These are phyloP conservation scores for Ampelocalamus luodianensis DNA, from an alignment of 176 grass and related monocot genomes.

Conservation along the genomic window DNA sequence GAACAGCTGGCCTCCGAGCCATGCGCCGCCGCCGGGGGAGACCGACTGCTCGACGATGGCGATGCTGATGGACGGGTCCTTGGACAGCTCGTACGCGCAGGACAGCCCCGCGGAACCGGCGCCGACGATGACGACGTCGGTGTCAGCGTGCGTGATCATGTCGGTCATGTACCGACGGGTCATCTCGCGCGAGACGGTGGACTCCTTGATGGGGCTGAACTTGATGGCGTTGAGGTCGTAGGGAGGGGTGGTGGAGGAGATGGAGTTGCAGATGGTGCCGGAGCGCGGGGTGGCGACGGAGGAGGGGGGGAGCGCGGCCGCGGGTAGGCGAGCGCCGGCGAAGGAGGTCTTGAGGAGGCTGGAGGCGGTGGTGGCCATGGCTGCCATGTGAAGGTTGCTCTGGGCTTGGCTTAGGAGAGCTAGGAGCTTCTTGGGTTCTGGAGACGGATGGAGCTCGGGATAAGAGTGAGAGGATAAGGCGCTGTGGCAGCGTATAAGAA, in stretches of 20 bases:
- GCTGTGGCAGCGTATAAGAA: slow-evolving; percentile 44
- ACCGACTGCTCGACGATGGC: slow-evolving; percentile 93
- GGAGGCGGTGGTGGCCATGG: slow-evolving; percentile 64
- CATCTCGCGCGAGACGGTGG: slow-evolving; percentile 90
- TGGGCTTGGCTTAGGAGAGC: slow-evolving; percentile 12
- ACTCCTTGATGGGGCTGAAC: slow-evolving; percentile 90
- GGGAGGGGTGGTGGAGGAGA: slow-evolving; percentile 52
- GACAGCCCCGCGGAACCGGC: slow-evolving; percentile 88
- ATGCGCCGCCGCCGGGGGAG: slow-evolving; percentile 94
- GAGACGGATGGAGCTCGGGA: neutral
- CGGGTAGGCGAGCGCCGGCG: slow-evolving; percentile 33
- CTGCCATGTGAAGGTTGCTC: slow-evolving; percentile 39
- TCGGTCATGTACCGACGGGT: slow-evolving; percentile 94
- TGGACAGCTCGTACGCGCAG: slow-evolving; percentile 95
- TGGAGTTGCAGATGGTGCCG: slow-evolving; percentile 38
- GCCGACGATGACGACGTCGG: slow-evolving; percentile 86
- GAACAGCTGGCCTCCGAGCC: slow-evolving; percentile 96
- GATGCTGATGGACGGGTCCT: slow-evolving; percentile 73
- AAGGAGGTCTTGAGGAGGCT: slow-evolving; percentile 56
- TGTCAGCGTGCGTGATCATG: slow-evolving; percentile 95
- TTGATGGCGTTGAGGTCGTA: slow-evolving; percentile 73
- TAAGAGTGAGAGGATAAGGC: neutral
- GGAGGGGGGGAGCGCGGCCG: neutral
- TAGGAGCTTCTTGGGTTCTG: neutral
- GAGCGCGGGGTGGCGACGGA: slow-evolving; percentile 7